phyloP scores from a whole-genome alignment of 306 rosid species.

The Prosopis cineraria region DNA sequence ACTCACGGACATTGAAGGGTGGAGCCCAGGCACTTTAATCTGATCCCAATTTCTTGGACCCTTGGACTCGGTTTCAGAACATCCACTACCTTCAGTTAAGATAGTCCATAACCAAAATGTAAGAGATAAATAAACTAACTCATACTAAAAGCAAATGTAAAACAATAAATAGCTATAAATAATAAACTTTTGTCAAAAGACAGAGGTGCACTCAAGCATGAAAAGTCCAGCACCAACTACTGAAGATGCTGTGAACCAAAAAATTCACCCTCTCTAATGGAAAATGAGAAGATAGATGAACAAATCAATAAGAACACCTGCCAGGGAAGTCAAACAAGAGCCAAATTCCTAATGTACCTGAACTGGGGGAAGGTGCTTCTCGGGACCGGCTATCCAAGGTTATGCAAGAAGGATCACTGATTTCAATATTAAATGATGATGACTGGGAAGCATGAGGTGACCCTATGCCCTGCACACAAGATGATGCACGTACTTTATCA shows the following conservation, averaged over 20 bases:
- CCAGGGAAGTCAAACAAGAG: not conserved
- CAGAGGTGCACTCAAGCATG: not conserved
- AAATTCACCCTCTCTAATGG: not conserved
- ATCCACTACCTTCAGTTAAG: conserved; percentile 59
- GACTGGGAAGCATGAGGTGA: conserved; percentile 67
- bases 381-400: conserved; percentile 53
- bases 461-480: conserved; percentile 51
- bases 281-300: not conserved
- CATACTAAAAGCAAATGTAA: conserved; percentile 9
- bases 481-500: conserved; percentile 45
- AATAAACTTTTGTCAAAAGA: no score
- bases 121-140: conserved; percentile 20
- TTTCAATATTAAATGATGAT: conserved; percentile 56
- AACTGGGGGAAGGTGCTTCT: conserved; percentile 80
- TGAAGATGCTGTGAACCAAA: not conserved
- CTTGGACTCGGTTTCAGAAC: conserved; percentile 64
- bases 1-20: conserved; percentile 72
- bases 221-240: not conserved
- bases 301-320: not conserved
- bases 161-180: conserved; percentile 1
- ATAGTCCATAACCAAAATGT: conserved; percentile 48
- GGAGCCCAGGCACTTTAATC: conserved; percentile 66
- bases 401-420: conserved; percentile 55
- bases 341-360: conserved; percentile 62
- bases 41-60: conserved; percentile 63